Evolutionary conservation across 805 yeast species (phyloP).

Genomic region (Brettanomyces nanus): DNA sequence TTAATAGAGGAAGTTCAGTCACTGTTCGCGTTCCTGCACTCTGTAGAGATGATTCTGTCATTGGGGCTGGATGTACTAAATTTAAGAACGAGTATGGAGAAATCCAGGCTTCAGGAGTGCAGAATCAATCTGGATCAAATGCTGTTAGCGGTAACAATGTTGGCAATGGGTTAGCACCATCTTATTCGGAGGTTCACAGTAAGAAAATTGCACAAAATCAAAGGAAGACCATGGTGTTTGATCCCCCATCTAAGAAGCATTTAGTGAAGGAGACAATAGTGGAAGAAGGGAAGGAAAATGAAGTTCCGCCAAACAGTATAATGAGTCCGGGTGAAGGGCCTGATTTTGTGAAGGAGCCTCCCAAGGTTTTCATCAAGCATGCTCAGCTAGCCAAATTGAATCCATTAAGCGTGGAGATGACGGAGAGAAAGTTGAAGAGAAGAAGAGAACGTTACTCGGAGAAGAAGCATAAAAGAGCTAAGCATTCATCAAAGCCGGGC

Average conservation of each 20-base stretch:
- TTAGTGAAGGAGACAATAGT: background rate
- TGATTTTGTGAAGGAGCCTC: background rate
- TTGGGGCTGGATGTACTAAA: slow-evolving; percentile 11
- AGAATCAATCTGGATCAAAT: slow-evolving; percentile 28
- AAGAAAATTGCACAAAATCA: slow-evolving; percentile 36
- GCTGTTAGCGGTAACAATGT: slow-evolving; percentile 20
- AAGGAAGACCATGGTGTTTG: slow-evolving; percentile 27
- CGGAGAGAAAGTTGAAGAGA: slow-evolving; percentile 3
- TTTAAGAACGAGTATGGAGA: slow-evolving; percentile 38
- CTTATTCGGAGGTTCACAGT: slow-evolving; percentile 47
- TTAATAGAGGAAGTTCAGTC: background rate
- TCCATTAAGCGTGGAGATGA: background rate
- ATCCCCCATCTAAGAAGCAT: background rate
- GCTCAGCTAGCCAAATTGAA: background rate
- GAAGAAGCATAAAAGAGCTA: slow-evolving; percentile 11
- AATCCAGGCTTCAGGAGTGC: slow-evolving; percentile 55
- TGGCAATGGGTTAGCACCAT: slow-evolving; percentile 57
- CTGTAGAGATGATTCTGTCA: slow-evolving; percentile 3
- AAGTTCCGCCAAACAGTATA: background rate
- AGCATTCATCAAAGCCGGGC: slow-evolving; percentile 41
- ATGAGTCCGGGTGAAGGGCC: no score
- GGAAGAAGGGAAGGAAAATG: background rate
- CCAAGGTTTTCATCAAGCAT: background rate
- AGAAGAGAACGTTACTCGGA: slow-evolving; percentile 2
- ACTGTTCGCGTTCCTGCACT: background rate